These are phyloP conservation scores for Paramecium caudatum DNA, from an alignment of 73 alveolate species.

Conservation along the genomic window DNA sequence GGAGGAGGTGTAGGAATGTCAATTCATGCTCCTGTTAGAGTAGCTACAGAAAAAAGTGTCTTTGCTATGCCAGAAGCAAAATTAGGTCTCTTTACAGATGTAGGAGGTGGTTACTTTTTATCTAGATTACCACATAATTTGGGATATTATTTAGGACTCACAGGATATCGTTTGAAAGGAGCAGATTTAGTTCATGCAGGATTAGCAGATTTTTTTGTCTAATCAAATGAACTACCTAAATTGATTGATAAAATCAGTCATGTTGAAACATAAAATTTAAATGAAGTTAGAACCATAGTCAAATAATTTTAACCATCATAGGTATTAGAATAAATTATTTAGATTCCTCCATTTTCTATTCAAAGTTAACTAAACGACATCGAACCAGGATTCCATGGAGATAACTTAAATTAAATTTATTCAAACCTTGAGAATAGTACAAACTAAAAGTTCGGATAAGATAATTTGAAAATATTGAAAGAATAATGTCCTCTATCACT, in stretches of 20 bases:
- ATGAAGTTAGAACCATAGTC: constrained; percentile 51
- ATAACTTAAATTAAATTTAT: constrained; percentile 71
- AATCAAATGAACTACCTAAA: constrained; percentile 67
- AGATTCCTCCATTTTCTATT: constrained; percentile 58
- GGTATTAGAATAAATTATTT: not conserved
- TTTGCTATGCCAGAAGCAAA: constrained; percentile 97
- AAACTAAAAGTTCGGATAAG: constrained; percentile 65
- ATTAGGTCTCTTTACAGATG: constrained; percentile 97
- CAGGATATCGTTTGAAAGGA: constrained; percentile 92
- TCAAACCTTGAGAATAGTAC: constrained; percentile 31
- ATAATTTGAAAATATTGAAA: constrained; percentile 33
- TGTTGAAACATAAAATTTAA: not conserved
- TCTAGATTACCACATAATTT: constrained; percentile 84
- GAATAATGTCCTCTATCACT: constrained; percentile 79
- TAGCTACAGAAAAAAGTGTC: constrained; percentile 95
- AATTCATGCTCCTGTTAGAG: constrained; percentile 92
- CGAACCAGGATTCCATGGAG: constrained; percentile 73
- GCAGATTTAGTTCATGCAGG: constrained; percentile 91
- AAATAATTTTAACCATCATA: constrained; percentile 7
- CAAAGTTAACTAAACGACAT: constrained; percentile 41
- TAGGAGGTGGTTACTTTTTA: constrained; percentile 95
- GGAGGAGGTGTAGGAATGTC: constrained; percentile 99
- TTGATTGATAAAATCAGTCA: constrained; percentile 33
- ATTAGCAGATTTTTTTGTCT: constrained; percentile 91
- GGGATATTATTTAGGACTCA: constrained; percentile 91